These are phyloP conservation scores for Ambrosiella cleistominuta DNA, from an alignment of 2,329 filamentous ascomycete species.

Conservation along the genomic window DNA sequence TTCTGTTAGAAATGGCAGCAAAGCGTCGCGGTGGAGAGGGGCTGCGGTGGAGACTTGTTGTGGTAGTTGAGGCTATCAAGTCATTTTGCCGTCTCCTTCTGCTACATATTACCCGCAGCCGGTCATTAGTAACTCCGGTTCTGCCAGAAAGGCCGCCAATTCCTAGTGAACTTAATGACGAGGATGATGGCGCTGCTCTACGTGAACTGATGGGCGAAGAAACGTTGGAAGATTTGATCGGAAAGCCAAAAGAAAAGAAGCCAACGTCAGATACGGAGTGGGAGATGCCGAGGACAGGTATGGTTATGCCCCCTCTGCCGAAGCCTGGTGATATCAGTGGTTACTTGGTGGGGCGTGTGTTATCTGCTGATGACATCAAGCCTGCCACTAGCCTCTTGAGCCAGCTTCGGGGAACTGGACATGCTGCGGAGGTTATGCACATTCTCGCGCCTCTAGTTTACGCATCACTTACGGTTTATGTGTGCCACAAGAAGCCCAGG, in stretches of 20 bases:
- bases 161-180: constrained; percentile 27
- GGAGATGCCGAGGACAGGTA: constrained; percentile 86
- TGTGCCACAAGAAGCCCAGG: constrained; percentile 8
- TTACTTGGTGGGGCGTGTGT: constrained; percentile 75
- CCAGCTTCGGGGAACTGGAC: constrained; percentile 52
- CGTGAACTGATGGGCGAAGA: constrained; percentile 28
- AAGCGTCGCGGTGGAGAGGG: constrained; percentile 68
- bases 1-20: constrained; percentile 94
- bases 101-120: constrained; percentile 62
- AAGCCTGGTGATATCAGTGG: constrained; percentile 65
- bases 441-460: constrained; percentile 81
- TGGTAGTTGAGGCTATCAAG: constrained; percentile 72
- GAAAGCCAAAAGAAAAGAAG: constrained; percentile 46
- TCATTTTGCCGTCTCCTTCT: constrained; percentile 68
- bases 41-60: constrained; percentile 69
- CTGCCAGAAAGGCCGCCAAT: constrained; percentile 74
- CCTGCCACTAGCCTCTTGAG: constrained; percentile 76
- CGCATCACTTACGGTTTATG: constrained; percentile 47
- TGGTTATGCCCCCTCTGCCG: constrained; percentile 69
- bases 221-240: constrained; percentile 16
- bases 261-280: constrained; percentile 41
- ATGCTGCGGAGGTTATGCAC: constrained; percentile 76
- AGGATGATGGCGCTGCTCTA: constrained; percentile 25
- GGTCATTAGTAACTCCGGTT: constrained; percentile 66
- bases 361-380: constrained; percentile 94